Evolutionary conservation across 2,329 filamentous ascomycete species (phyloP).

Genomic region (Trichoderma sp.): DNA sequence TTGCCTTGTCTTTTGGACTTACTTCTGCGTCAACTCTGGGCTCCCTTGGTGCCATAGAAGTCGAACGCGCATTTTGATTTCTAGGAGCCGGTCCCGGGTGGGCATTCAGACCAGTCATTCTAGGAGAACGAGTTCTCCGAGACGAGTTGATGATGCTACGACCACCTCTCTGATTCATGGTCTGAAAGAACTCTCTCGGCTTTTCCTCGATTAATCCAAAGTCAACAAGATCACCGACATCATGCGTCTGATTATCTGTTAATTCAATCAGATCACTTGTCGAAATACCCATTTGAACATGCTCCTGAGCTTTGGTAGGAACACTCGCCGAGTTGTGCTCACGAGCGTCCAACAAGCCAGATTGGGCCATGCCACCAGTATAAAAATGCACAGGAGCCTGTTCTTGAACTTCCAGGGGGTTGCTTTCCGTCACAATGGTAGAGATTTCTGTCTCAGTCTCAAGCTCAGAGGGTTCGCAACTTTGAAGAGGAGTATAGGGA

Average conservation of each 20-base stretch:
- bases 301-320: not conserved
- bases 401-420: not conserved
- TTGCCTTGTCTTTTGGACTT: not conserved
- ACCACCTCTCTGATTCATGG: conserved; percentile 26
- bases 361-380: not conserved
- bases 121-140: not conserved
- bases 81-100: not conserved
- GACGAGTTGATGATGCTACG: not conserved
- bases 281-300: not conserved
- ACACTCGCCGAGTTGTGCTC: not conserved
- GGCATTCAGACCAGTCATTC: not conserved
- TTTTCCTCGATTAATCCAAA: conserved; percentile 12
- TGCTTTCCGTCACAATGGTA: not conserved
- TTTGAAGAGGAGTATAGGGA: not conserved
- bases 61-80: not conserved
- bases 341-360: conserved; percentile 1
- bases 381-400: not conserved
- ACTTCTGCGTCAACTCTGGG: not conserved
- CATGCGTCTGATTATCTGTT: not conserved
- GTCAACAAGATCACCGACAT: not conserved
- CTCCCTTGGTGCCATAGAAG: not conserved
- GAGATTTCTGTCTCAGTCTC: not conserved
- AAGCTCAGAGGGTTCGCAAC: not conserved
- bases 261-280: not conserved
- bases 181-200: conserved; percentile 20